Base-by-base conservation (phyloP, 805 yeast genomes). In the Yamadazyma olivae region DNA sequence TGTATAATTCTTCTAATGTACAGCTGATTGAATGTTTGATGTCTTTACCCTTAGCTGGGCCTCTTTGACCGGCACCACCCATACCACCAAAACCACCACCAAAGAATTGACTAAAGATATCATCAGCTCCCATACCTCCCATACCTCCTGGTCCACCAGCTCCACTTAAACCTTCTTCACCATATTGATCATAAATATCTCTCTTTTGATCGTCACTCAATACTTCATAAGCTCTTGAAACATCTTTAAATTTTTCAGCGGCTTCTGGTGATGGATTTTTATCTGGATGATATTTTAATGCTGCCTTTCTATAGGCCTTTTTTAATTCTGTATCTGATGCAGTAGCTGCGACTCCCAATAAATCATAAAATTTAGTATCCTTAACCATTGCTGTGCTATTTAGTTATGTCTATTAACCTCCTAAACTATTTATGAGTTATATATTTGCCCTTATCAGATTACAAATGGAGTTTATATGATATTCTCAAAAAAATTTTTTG, bases 161-260 rank as follows among this genome's bases (percentile, higher is more conserved):
- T 46, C 90, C 93, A 39, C 70, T 71, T 50, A 93, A 71, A 38
- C 99, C 99, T 54, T 89, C 97, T 59, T 82, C 83, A 62, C 99
- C 99, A 56, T 77, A 88, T 46, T 77, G 79, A 65, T 93, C 98
- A 58, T 91, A 91, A 3, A 83, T 51, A 24, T 82, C 86, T 70
- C 98, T 85, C 71, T 90, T 93, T 57, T 90, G 84, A 13, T 82
- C 70, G 56, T 90, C 97, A 9, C 87, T 75, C 45, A 91, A 71
- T n/a, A 88, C 71, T 64, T 91, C 98, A 59, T 91, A 74, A 5
- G 97, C 96, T 42, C 78, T 77, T 3, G 91, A 81, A 53, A 88
- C 75, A 59, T 88, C 96, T 64, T 91, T 91, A 65, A 91, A 91
- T 67, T 86, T 89, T 57, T 91, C 98, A 35, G 95, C 93, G 12